These are phyloP conservation scores for Hanseniaspora clermontiae DNA, from an alignment of 805 yeast genomes.

Conservation along the genomic window DNA sequence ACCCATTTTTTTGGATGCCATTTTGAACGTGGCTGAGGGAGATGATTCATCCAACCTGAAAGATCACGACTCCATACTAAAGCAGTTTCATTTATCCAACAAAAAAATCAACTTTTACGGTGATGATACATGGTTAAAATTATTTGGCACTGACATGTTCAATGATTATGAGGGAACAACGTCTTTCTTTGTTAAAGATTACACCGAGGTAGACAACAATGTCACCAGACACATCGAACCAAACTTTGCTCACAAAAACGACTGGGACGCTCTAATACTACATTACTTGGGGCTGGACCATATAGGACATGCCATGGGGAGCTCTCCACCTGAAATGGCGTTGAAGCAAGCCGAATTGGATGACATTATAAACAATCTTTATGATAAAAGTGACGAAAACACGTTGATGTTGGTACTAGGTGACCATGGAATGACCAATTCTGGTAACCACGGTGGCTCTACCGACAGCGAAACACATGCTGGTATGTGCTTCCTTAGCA, in stretches of 20 bases:
- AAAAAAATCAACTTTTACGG: constrained; percentile 69
- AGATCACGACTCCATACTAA: constrained; percentile 77
- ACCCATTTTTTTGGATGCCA: constrained; percentile 88
- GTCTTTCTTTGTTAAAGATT: constrained; percentile 89
- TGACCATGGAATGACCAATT: constrained; percentile 93
- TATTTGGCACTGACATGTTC: constrained; percentile 59
- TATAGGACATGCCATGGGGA: constrained; percentile 96
- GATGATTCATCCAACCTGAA: constrained; percentile 56
- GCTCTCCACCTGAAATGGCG: constrained; percentile 67
- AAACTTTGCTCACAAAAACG: constrained; percentile 17
- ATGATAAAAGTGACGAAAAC: constrained; percentile 32
- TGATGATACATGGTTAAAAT: constrained; percentile 93
- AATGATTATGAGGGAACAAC: constrained; percentile 69
- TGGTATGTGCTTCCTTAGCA: constrained; percentile 58
- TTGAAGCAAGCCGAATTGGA: constrained; percentile 83
- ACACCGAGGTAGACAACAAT: constrained; percentile 82
- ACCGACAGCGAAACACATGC: constrained; percentile 86
- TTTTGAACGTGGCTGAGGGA: constrained; percentile 83
- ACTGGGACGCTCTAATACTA: constrained; percentile 78
- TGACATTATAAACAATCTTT: constrained; percentile 41
- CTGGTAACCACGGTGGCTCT: constrained; percentile 95
- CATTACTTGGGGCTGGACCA: constrained; percentile 94
- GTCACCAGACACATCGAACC: constrained; percentile 69
- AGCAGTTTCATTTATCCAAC: constrained; percentile 38
- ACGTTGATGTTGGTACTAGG: constrained; percentile 71